These are phyloP conservation scores for Monilinia polystroma DNA, from an alignment of 2,329 filamentous ascomycete genomes.

Conservation along the genomic window DNA sequence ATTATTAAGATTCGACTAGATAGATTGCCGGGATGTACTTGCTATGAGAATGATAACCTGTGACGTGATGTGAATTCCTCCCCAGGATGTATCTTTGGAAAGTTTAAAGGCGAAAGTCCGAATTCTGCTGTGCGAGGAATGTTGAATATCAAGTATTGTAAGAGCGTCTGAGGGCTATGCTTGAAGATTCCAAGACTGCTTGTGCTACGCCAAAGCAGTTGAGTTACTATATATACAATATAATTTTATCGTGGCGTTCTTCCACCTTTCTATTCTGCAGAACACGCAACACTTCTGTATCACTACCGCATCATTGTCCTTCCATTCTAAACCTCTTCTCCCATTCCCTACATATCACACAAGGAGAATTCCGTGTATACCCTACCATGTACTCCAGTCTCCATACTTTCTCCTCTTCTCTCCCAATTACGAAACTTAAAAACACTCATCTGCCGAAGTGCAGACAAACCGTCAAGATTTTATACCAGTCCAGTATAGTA, in stretches of 20 bases:
- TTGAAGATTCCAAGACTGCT: background rate
- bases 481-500: background rate
- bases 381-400: background rate
- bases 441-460: background rate
- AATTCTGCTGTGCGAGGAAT: too few relatives aligned
- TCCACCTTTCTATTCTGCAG: background rate
- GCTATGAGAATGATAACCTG: background rate
- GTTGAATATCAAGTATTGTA: too few relatives aligned
- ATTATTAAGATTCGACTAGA: background rate
- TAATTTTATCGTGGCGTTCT: background rate
- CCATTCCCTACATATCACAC: background rate
- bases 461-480: background rate
- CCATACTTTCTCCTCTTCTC: background rate
- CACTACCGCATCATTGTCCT: background rate
- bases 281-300: background rate
- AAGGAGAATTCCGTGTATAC: background rate
- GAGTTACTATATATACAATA: background rate
- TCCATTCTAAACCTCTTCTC: background rate
- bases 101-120: too few relatives aligned
- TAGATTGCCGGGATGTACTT: background rate
- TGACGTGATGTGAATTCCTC: background rate
- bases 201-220: background rate
- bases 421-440: conserved; percentile 1
- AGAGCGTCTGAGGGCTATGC: background rate
- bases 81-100: background rate